These are phyloP conservation scores for Fomitopsis pulvina DNA, from an alignment of 768 basidiomycete genomes.

Conservation along the genomic window DNA sequence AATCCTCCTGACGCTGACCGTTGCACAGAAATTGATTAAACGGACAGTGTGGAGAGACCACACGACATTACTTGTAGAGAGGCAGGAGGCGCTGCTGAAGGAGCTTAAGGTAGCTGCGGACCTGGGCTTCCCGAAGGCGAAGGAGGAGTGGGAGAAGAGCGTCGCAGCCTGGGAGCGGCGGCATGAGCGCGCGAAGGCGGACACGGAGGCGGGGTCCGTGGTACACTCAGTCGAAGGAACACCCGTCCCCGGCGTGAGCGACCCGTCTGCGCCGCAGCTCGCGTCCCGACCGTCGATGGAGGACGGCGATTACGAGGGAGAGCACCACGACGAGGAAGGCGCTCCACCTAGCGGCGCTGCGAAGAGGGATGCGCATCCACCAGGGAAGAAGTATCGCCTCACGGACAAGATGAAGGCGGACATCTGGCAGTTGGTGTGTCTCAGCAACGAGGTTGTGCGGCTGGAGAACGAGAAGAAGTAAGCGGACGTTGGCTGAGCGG, in stretches of 20 bases:
- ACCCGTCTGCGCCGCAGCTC: conserved; percentile 13
- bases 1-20: not conserved
- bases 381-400: conserved; percentile 70
- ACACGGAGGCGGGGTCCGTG: conserved; percentile 21
- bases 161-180: conserved; percentile 63
- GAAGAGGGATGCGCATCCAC: conserved; percentile 44
- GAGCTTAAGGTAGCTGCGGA: conserved; percentile 57
- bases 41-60: conserved; percentile 80
- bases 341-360: conserved; percentile 28
- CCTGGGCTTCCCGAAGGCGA: conserved; percentile 59
- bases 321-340: conserved; percentile 20
- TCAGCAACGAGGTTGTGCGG: conserved; percentile 81
- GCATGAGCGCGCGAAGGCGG: conserved; percentile 28
- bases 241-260: conserved; percentile 13
- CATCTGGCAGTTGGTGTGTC: conserved; percentile 73
- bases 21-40: conserved; percentile 80
- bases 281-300: conserved; percentile 11
- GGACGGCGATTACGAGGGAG: conserved; percentile 16
- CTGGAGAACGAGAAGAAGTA: conserved; percentile 63
- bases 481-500: conserved; percentile 10
- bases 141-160: conserved; percentile 73
- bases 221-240: conserved; percentile 31
- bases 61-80: conserved; percentile 51
- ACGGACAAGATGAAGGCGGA: conserved; percentile 75
- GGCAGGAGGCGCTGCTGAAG: conserved; percentile 62